Percentiles rank a stretch among this genome's conserved stretches.
Conservation (phyloP, 352 stramenopile genomes). For the Globisporangium camurandrum region DNA sequence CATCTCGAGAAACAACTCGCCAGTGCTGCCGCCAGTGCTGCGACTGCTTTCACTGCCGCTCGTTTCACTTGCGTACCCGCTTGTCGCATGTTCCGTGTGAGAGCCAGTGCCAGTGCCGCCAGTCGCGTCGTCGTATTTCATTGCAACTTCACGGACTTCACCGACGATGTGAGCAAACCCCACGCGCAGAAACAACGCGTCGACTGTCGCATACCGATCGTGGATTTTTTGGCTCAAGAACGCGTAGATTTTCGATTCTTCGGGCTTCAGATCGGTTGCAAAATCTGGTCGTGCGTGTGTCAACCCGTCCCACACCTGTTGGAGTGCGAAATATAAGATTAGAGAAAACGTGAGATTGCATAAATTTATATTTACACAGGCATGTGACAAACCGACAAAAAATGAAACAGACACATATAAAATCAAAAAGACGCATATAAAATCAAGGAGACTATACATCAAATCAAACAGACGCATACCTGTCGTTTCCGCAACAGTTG, state of each 20-base stretch:
- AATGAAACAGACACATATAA: not conserved
- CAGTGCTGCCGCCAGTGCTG: slow-evolving; percentile 1
- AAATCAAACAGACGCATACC: no score
- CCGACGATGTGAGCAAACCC: not conserved
- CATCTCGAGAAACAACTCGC: slow-evolving; percentile 25
- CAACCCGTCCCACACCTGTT: slow-evolving; percentile 10
- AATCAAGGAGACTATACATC: no score
- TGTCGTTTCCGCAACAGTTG: slow-evolving; percentile 13
- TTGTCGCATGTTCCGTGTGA: no score
- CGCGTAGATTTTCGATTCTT: slow-evolving; percentile 14
- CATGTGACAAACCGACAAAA: not conserved
- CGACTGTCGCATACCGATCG: slow-evolving; percentile 9
- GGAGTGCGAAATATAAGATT: not conserved
- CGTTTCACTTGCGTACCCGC: not conserved
- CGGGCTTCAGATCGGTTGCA: slow-evolving; percentile 10
- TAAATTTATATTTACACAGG: not conserved
- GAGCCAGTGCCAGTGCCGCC: not conserved
- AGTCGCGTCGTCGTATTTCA: slow-evolving; percentile 6
- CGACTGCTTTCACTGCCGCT: not conserved
- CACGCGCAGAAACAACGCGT: slow-evolving; percentile 9
- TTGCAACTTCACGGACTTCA: slow-evolving; percentile 7
- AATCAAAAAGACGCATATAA: no score
- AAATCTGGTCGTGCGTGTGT: slow-evolving; percentile 8
- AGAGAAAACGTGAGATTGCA: not conserved
- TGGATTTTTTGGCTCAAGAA: slow-evolving; percentile 13